A percentile compares a stretch with the other conserved stretches of the same genome.
phyloP scores from a whole-genome alignment of 1,284 basidiomycete species.

The Trichosporon sp. region DNA sequence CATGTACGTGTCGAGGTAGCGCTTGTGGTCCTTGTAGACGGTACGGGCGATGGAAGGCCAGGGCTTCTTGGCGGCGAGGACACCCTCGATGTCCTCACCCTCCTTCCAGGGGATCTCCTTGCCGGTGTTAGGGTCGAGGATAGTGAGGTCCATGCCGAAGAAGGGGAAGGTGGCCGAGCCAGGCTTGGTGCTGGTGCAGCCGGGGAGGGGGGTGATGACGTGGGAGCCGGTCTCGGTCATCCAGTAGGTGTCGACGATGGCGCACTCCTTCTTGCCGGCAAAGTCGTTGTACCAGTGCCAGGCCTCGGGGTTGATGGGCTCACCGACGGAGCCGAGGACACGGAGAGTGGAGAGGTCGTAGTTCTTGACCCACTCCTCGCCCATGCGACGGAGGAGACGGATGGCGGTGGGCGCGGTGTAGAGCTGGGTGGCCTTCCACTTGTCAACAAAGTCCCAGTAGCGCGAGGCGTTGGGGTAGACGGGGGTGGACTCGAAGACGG shows the following conservation, averaged over 20 bases:
- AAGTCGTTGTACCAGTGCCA: slow-evolving; percentile 97
- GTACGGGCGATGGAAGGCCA: slow-evolving; percentile 98
- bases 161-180: slow-evolving; percentile 95
- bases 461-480: slow-evolving; percentile 93
- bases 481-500: slow-evolving; percentile 94
- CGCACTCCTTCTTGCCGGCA: slow-evolving; percentile 82
- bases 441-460: slow-evolving; percentile 94
- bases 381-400: slow-evolving; percentile 81
- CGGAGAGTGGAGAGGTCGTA: slow-evolving; percentile 81
- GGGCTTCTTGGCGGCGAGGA: slow-evolving; percentile 76
- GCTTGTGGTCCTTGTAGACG: slow-evolving; percentile 84
- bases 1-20: slow-evolving; percentile 94
- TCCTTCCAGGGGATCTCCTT: slow-evolving; percentile 56
- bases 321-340: slow-evolving; percentile 88
- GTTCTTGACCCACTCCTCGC: slow-evolving; percentile 77
- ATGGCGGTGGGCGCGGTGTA: slow-evolving; percentile 87
- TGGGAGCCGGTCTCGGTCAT: slow-evolving; percentile 98
- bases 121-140: slow-evolving; percentile 67
- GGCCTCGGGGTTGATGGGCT: slow-evolving; percentile 98
- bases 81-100: slow-evolving; percentile 85
- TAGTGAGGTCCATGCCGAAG: slow-evolving; percentile 87
- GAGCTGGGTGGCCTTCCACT: slow-evolving; percentile 90
- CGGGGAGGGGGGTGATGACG: slow-evolving; percentile 90
- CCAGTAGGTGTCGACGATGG: slow-evolving; percentile 95
- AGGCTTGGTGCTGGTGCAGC: slow-evolving; percentile 91